phyloP scores from a whole-genome alignment of 441 rosid genomes.

The Sinapis alba region DNA sequence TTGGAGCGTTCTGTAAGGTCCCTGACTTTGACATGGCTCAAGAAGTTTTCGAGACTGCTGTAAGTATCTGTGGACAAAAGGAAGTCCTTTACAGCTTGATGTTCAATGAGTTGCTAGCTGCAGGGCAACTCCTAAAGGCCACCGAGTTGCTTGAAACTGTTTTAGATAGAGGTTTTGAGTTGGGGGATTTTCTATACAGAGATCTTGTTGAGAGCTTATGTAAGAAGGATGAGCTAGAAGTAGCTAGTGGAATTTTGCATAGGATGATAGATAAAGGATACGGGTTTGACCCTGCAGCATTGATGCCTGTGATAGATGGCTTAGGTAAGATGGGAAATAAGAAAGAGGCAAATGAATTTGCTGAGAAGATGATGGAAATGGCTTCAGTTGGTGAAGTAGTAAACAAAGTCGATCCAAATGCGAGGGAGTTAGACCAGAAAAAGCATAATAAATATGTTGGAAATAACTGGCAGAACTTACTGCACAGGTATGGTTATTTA shows the following conservation, averaged over 20 bases:
- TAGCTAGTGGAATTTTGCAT: constrained; percentile 61
- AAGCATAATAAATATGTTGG: constrained; percentile 44
- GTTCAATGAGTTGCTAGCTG: constrained; percentile 78
- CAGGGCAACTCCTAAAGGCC: constrained; percentile 66
- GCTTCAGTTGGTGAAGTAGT: constrained; percentile 54
- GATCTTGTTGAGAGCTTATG: constrained; percentile 75
- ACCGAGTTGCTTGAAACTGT: constrained; percentile 74
- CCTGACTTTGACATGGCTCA: constrained; percentile 63
- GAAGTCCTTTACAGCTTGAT: constrained; percentile 77
- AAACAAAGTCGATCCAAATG: constrained; percentile 46
- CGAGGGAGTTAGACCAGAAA: constrained; percentile 35
- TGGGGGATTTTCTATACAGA: constrained; percentile 67
- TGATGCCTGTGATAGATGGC: constrained; percentile 92
- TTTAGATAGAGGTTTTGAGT: constrained; percentile 59
- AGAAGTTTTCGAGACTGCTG: constrained; percentile 81
- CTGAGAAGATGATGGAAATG: constrained; percentile 88
- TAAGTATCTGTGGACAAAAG: constrained; percentile 76
- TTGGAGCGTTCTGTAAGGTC: constrained; percentile 77
- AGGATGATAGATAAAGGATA: constrained; percentile 74
- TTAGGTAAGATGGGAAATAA: constrained; percentile 68
- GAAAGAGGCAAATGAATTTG: constrained; percentile 70
- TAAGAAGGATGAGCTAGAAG: constrained; percentile 63
- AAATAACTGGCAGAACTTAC: constrained; percentile 64
- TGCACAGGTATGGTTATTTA: constrained; percentile 62
- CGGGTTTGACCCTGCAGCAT: constrained; percentile 79